Conservation (phyloP, 2,329 filamentous ascomycete species). For the Aspergillus felis region DNA sequence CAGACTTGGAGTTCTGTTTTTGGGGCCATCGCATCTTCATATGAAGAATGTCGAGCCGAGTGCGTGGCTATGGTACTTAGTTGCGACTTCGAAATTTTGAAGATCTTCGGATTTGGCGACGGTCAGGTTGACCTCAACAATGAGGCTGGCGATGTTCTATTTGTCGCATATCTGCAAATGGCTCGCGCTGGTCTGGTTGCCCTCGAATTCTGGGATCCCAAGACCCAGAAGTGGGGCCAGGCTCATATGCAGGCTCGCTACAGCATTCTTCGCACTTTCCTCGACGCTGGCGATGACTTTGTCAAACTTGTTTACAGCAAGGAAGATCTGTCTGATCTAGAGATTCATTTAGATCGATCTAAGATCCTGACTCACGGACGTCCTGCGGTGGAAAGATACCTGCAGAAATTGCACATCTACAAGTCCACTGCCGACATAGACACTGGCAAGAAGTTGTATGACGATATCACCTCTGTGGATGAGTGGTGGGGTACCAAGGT, state of each 20-base stretch:
- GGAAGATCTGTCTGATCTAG: conserved; percentile 74
- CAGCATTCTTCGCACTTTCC: conserved; percentile 72
- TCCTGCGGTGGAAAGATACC: conserved; percentile 76
- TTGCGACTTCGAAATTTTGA: conserved; percentile 82
- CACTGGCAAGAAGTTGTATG: conserved; percentile 73
- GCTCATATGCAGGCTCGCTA: conserved; percentile 88
- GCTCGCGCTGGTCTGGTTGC: conserved; percentile 85
- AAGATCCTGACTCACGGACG: conserved; percentile 84
- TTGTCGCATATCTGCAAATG: conserved; percentile 86
- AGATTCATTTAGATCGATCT: conserved; percentile 74
- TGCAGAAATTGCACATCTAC: conserved; percentile 89
- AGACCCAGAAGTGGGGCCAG: conserved; percentile 87
- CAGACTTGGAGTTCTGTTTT: conserved; percentile 96
- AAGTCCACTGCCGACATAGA: conserved; percentile 84
- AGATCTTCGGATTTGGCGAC: conserved; percentile 88
- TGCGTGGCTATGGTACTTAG: conserved; percentile 87
- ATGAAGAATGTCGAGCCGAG: conserved; percentile 93
- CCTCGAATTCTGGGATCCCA: conserved; percentile 92
- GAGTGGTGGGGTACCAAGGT: conserved; percentile 82
- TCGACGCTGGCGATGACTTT: conserved; percentile 81
- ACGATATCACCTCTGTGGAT: conserved; percentile 75
- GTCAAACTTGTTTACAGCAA: conserved; percentile 73
- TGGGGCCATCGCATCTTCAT: conserved; percentile 78
- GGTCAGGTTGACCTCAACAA: conserved; percentile 67
- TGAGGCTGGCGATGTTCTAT: conserved; percentile 81